These are phyloP conservation scores for Termitomyces sp. DNA, from an alignment of 768 basidiomycete genomes.

Conservation along the genomic window DNA sequence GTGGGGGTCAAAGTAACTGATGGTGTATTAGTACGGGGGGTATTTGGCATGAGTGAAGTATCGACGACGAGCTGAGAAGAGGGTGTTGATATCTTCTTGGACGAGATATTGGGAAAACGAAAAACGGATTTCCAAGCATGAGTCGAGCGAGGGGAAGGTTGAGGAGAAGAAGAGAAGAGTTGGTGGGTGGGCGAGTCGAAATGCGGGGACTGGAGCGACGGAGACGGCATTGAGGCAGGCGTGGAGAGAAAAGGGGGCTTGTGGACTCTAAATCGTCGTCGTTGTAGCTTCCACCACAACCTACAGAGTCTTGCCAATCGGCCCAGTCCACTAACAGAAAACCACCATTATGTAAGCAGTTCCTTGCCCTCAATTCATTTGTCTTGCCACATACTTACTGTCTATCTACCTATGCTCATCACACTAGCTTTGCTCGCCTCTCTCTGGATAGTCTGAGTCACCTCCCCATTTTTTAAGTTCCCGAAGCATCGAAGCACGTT, in stretches of 20 bases:
- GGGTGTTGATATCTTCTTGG: constrained; percentile 50
- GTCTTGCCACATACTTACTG: no score
- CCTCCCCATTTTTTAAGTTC: neutral
- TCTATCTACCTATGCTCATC: neutral
- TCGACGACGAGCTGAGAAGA: constrained; percentile 48
- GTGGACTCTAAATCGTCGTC: neutral
- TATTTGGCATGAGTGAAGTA: constrained; percentile 35
- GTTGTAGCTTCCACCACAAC: neutral
- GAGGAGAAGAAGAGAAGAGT: constrained; percentile 13
- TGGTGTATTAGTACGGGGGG: constrained; percentile 34
- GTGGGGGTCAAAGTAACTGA: constrained; percentile 45
- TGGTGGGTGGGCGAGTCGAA: constrained; percentile 15
- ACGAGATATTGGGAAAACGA: constrained; percentile 61
- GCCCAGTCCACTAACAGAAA: constrained; percentile 3
- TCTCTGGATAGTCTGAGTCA: neutral
- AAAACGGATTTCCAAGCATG: constrained; percentile 72
- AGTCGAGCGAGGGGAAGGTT: constrained; percentile 25
- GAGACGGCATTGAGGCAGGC: constrained; percentile 18
- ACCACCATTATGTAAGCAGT: constrained; percentile 14
- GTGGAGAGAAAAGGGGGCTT: neutral
- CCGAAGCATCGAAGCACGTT: neutral
- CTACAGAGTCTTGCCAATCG: constrained; percentile 4
- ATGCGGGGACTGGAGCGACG: constrained; percentile 12
- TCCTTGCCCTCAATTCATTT: neutral
- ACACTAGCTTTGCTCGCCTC: neutral